Percentiles rank a stretch among this genome's conserved stretches.
These are phyloP conservation scores for Moniliella sp. DNA, from an alignment of 1,284 basidiomycete species.

Conservation along the genomic window DNA sequence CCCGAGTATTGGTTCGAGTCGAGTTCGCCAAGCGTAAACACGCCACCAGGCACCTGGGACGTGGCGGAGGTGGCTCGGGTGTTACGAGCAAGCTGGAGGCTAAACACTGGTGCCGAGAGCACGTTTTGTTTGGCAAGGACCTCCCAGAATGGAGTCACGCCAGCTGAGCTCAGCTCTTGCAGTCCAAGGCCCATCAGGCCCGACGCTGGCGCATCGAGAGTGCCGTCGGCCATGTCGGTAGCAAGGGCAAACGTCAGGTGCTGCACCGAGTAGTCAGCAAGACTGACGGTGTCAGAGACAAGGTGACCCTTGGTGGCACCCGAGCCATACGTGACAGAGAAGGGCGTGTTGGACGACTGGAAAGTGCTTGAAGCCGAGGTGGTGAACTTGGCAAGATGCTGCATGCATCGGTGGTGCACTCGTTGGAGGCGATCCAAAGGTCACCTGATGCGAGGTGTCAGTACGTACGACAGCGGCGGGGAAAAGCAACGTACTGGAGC, in stretches of 20 bases:
- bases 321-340: slow-evolving; percentile 59
- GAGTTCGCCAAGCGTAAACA: slow-evolving; percentile 35
- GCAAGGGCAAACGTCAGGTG: slow-evolving; percentile 32
- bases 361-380: slow-evolving; percentile 15
- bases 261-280: slow-evolving; percentile 33
- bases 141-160: slow-evolving; percentile 51
- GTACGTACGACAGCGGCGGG: too few relatives aligned
- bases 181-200: slow-evolving; percentile 36
- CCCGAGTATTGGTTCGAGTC: slow-evolving; percentile 32
- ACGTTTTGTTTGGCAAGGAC: slow-evolving; percentile 39
- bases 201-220: slow-evolving; percentile 34
- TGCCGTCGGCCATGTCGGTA: slow-evolving; percentile 19
- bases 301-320: slow-evolving; percentile 53
- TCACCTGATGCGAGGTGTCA: too few relatives aligned
- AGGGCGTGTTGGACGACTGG: slow-evolving; percentile 35
- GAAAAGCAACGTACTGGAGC: too few relatives aligned
- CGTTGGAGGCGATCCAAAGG: slow-evolving; percentile 49
- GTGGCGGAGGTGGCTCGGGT: neutral
- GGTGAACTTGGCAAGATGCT: slow-evolving; percentile 31
- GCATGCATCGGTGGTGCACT: slow-evolving; percentile 38
- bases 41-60: slow-evolving; percentile 26
- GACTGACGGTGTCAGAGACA: slow-evolving; percentile 41
- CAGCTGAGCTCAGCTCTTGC: slow-evolving; percentile 31
- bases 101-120: slow-evolving; percentile 35
- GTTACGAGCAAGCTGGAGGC: slow-evolving; percentile 34